Evolutionary conservation across 305 asterid genomes (phyloP), one percentile per base, ranked within the genome.

Genomic region (Salvia sclarea): DNA sequence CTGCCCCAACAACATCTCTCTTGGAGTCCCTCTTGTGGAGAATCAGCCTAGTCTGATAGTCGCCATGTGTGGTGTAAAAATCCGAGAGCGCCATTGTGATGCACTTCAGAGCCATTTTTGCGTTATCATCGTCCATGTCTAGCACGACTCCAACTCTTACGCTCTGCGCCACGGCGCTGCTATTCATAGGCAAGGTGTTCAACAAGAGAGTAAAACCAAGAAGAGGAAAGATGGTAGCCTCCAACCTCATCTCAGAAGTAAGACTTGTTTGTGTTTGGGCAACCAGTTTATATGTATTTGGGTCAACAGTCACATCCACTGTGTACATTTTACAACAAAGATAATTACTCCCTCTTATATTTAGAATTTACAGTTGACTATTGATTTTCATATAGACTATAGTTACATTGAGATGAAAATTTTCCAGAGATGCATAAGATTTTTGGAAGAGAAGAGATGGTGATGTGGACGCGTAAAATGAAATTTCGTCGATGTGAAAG

Each of bases 1-100:
- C 88, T 5, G 86, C 91, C 0, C 73, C 82, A 43, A 83, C 72
- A 8, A 69, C 74, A 3, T 85, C 88, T 24, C 25, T 18, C 56
- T 76, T 70, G 18, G 89, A 72, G 47, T 87, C 85, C 37, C 84
- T 64, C 17, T 1, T 14, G 62, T 59, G 31, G 21, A 87, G 83
- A 59, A 77, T 68, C 11, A 87, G 17, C 55, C 84, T 73, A 0
- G 91, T 81, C 59, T 57, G 57, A 55, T 80, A 87, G 35, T 67
- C 16, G 8, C 20, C 71, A 48, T 81, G 64, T 20, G 66, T 13
- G 18, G 45, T 55, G 41, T 86, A 82, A 31, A 86, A 84, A 57
- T 84, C 88, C 0, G 86, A 80, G 25, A 86, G 83, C 6, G 87
- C 93, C 83, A 86, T 81, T 2, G 82, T 59, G 21, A 84, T 81